These are phyloP conservation scores for Pseudevernia furfuracea DNA, from an alignment of 495 filamentous ascomycete species.

Conservation along the genomic window DNA sequence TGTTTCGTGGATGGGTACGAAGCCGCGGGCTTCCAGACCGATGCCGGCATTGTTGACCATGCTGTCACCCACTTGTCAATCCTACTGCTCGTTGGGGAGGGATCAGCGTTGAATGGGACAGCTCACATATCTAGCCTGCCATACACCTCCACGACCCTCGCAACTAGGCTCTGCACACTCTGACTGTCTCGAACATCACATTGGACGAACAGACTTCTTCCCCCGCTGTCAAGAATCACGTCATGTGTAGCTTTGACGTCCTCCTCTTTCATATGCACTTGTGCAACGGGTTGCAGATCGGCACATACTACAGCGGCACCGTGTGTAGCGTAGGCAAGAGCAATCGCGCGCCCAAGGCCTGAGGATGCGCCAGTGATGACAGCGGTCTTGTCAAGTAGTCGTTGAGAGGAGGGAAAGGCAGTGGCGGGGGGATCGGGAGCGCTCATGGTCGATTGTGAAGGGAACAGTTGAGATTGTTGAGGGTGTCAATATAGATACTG, in stretches of 20 bases:
- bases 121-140: slow-evolving; percentile 44
- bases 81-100: slow-evolving; percentile 37
- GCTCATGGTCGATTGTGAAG: neutral
- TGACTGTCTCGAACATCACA: slow-evolving; percentile 38
- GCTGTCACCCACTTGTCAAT: slow-evolving; percentile 34
- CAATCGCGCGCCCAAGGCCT: neutral
- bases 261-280: slow-evolving; percentile 28
- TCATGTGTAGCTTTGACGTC: slow-evolving; percentile 34
- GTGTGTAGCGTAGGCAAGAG: slow-evolving; percentile 33
- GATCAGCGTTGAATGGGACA: slow-evolving; percentile 24
- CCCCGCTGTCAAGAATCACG: slow-evolving; percentile 32
- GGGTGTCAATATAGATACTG: no score
- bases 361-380: neutral
- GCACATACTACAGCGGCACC: slow-evolving; percentile 43
- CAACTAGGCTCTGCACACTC: slow-evolving; percentile 35
- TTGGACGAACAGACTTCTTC: slow-evolving; percentile 38
- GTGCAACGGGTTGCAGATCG: slow-evolving; percentile 33
- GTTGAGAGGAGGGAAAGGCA: neutral
- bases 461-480: neutral
- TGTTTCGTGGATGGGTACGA: slow-evolving; percentile 30
- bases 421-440: neutral
- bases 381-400: neutral
- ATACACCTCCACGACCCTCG: slow-evolving; percentile 32
- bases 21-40: neutral
- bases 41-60: slow-evolving; percentile 47